Percentiles rank a stretch among this genome's conserved stretches.
These are phyloP conservation scores for Aspergillus floridensis DNA, from an alignment of 2,329 filamentous ascomycete genomes.

Conservation along the genomic window DNA sequence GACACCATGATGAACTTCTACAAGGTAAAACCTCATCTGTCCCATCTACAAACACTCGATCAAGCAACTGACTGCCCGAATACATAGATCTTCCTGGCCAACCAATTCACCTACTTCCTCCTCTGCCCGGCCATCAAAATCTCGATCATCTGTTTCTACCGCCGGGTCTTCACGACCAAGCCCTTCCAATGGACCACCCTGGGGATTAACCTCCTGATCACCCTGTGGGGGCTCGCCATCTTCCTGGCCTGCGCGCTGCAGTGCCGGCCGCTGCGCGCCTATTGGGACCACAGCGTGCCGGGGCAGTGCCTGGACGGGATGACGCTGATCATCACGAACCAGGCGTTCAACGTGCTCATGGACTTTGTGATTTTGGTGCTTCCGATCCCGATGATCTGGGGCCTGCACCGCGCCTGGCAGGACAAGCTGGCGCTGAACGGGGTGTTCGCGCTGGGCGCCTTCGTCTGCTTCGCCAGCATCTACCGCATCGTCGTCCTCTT, in stretches of 20 bases:
- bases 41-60: not conserved
- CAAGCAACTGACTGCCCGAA: not conserved
- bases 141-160: slow-evolving; percentile 37
- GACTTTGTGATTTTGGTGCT: slow-evolving; percentile 33
- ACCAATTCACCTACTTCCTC: slow-evolving; percentile 36
- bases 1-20: slow-evolving; percentile 29
- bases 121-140: slow-evolving; percentile 34
- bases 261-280: slow-evolving; percentile 30
- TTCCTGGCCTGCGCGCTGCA: slow-evolving; percentile 34
- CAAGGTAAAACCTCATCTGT: slow-evolving; percentile 21
- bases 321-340: slow-evolving; percentile 34
- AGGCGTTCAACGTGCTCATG: slow-evolving; percentile 34
- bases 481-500: slow-evolving; percentile 38
- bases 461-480: slow-evolving; percentile 38
- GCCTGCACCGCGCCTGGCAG: slow-evolving; percentile 33
- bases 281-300: slow-evolving; percentile 29
- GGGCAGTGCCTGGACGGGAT: slow-evolving; percentile 29
- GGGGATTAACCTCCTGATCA: slow-evolving; percentile 28
- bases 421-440: slow-evolving; percentile 36
- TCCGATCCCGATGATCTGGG: slow-evolving; percentile 36
- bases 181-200: slow-evolving; percentile 28
- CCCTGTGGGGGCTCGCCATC: slow-evolving; percentile 28
- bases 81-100: slow-evolving; percentile 33
- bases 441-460: slow-evolving; percentile 32
- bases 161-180: slow-evolving; percentile 31